A percentile compares a stretch with the other conserved stretches of the same genome.
phyloP scores from a whole-genome alignment of 1,284 basidiomycete genomes.

The Marasmius fiardii region DNA sequence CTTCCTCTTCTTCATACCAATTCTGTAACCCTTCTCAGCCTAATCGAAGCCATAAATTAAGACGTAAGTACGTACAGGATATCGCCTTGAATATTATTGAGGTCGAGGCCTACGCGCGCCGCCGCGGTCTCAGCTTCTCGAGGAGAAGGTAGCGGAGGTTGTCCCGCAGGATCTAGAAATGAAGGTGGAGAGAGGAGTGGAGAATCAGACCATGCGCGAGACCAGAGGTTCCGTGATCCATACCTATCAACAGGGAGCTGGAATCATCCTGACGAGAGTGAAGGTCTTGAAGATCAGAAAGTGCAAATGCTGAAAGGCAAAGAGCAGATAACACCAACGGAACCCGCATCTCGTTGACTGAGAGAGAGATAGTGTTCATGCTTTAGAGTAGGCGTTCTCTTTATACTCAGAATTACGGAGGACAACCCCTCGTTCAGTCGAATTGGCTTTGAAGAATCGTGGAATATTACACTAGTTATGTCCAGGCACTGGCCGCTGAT shows the following conservation, averaged over 20 bases:
- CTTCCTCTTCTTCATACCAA: slow-evolving; percentile 27
- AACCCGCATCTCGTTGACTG: neutral
- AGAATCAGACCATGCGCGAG: neutral
- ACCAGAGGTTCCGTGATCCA: neutral
- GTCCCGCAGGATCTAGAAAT: slow-evolving; percentile 9
- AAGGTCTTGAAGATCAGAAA: neutral
- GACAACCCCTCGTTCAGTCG: too few relatives aligned
- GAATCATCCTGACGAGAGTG: neutral
- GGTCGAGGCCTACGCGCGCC: slow-evolving; percentile 6
- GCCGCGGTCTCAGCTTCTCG: neutral
- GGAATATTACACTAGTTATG: too few relatives aligned
- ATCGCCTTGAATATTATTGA: slow-evolving; percentile 23
- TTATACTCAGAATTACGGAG: too few relatives aligned
- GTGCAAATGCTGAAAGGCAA: neutral
- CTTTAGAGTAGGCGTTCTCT: too few relatives aligned
- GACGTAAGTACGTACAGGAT: slow-evolving; percentile 16
- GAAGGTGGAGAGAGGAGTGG: neutral
- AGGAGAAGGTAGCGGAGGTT: slow-evolving; percentile 5
- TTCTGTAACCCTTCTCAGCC: slow-evolving; percentile 13
- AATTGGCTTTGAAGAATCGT: too few relatives aligned
- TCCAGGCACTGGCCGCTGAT: too few relatives aligned
- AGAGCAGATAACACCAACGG: neutral
- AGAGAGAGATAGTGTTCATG: too few relatives aligned
- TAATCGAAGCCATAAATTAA: neutral
- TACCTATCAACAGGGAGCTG: neutral